phyloP scores from a whole-genome alignment of 2,329 filamentous ascomycete genomes.

The Plenodomus tracheiphilus region DNA sequence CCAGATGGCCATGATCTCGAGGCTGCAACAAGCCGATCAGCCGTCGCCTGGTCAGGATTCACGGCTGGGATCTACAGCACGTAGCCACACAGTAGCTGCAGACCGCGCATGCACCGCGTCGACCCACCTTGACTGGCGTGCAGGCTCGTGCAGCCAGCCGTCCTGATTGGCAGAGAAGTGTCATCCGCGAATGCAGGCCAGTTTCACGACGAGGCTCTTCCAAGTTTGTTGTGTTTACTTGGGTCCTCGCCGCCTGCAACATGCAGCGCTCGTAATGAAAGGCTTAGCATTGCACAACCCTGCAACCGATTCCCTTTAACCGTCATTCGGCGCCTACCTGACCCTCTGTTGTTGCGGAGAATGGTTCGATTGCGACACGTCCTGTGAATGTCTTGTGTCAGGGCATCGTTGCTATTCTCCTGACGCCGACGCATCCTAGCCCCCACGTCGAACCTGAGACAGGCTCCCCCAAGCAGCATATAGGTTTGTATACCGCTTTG shows the following conservation, averaged over 20 bases:
- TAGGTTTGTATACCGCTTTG: conserved; percentile 15
- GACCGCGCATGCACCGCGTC: conserved; percentile 23
- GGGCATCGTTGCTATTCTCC: conserved; percentile 1
- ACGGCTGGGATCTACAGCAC: conserved; percentile 29
- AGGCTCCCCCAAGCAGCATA: conserved; percentile 13
- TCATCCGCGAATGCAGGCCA: conserved; percentile 22
- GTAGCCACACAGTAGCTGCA: no score
- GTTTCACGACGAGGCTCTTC: conserved; percentile 41
- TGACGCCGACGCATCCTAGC: conserved; percentile 11
- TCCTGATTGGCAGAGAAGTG: conserved; percentile 32
- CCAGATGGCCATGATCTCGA: conserved; percentile 12
- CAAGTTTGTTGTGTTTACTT: conserved; percentile 42
- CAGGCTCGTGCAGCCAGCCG: conserved; percentile 8
- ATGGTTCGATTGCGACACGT: background rate
- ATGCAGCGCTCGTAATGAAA: conserved; percentile 24
- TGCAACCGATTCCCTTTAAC: conserved; percentile 17
- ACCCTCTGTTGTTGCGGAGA: conserved; percentile 12
- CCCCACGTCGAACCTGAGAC: conserved; percentile 12
- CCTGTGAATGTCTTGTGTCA: background rate
- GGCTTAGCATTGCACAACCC: conserved; percentile 15
- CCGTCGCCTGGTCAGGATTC: conserved; percentile 30
- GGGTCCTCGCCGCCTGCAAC: conserved; percentile 21
- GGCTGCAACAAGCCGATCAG: conserved; percentile 22
- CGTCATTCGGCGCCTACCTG: conserved; percentile 15
- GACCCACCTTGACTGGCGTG: conserved; percentile 27